Evolutionary conservation across 441 rosid species (phyloP).

Genomic region (Mallotus japonicus): DNA sequence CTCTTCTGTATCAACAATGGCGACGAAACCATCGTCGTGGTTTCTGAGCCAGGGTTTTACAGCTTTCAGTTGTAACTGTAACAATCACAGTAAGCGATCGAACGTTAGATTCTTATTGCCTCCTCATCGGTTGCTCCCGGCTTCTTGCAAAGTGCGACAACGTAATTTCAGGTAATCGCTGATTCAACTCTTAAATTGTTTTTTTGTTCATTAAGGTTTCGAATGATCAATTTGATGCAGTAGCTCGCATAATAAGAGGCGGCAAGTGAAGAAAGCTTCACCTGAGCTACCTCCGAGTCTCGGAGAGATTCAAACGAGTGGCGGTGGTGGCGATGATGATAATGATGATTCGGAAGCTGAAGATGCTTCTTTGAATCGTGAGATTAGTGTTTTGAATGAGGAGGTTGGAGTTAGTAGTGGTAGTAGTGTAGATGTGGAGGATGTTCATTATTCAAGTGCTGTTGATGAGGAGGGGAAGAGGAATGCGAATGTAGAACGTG

Average conservation of each 20-base stretch:
- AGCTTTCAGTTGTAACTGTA: constrained; percentile 25
- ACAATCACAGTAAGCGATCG: not conserved
- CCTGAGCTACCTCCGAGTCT: constrained; percentile 38
- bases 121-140: constrained; percentile 46
- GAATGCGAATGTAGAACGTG: constrained; percentile 14
- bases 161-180: constrained; percentile 52
- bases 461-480: constrained; percentile 1
- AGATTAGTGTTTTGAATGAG: no score
- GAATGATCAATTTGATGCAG: not conserved
- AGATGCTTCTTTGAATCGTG: constrained; percentile 27
- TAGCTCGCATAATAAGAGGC: constrained; percentile 47
- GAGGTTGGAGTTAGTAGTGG: constrained; percentile 19
- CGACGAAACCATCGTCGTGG: constrained; percentile 57
- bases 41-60: constrained; percentile 41
- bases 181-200: not conserved
- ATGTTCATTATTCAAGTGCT: not conserved
- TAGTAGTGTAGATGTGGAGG: constrained; percentile 25
- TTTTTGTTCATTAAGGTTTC: not conserved
- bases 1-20: constrained; percentile 29
- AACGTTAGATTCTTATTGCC: constrained; percentile 38
- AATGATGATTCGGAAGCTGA: constrained; percentile 44
- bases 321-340: constrained; percentile 21
- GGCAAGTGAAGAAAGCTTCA: constrained; percentile 51
- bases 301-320: constrained; percentile 32
- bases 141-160: constrained; percentile 75